Evolutionary conservation across 2,329 filamentous ascomycete species (phyloP), one percentile per base, ranked within the genome.

Genomic region (Bipolaris bicolor): DNA sequence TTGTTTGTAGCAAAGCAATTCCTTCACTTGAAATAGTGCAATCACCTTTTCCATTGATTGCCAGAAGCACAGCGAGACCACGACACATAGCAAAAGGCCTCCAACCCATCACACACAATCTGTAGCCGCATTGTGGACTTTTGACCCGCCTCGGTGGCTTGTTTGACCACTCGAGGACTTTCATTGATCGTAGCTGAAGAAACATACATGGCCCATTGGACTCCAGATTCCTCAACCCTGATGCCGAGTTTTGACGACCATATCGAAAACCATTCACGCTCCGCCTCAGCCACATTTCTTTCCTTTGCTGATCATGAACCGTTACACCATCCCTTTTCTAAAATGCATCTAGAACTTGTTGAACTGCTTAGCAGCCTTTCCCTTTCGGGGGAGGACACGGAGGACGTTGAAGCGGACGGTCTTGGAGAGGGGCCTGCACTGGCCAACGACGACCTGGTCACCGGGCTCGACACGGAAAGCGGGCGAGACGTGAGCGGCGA

Each of bases 351-450:
- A 99, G 87, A 99, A 99, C 88, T 99, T 99, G 86, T 82, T 86
- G 89, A 99, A 99, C 82, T 88, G 83, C 92, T 99, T 99, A 82
- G 97, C 92, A 76, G 88, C 84, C 90, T 97, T 97, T 84, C 93
- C 92, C 77, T 92, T 97, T 85, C 93, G 89, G 83, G 94, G 94
- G 77, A 98, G 90, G 77, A 99, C 95, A 79, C 95, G 93, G 80
- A 99, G 91, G 80, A 97, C 93, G 86, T 99, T 99, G 91, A 99
- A 99, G 80, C 95, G 95, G 91, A 99, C 96, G 81, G 95, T 99
- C 91, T 99, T 99, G 91, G 89, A 93, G 78, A 99, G 88, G 78
- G 95, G 95, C 83, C 95, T 88, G 91, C 95, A 99, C 87, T 99
- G 95, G 84, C 95, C 95, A 82, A 99, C 94, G 76, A 94, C 97